Evolutionary conservation across 768 basidiomycete genomes (phyloP), one percentile per base, ranked within the genome.

Genomic region (Agaricus blazei): DNA sequence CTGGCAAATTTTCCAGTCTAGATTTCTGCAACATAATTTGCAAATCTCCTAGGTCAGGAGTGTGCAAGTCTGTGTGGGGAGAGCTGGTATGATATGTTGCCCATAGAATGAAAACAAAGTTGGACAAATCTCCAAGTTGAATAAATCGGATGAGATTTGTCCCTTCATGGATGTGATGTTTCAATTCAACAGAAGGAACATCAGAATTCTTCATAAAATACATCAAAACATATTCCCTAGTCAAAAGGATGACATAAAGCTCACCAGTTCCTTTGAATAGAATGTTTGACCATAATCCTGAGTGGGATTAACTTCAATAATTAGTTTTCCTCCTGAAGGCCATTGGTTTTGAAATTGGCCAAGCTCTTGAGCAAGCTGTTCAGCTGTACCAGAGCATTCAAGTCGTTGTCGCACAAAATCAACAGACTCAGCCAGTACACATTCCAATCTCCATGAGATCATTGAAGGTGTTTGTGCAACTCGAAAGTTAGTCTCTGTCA

Each of bases 61-160:
- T 29, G 28, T 11, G 42, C 48, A 49, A 37, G 14, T 8, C 34
- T 34, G 14, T 40, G 31, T 2, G 34, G 12, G 2, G 24, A 42
- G 14, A 37, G 23, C 31, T 31, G n/a, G 12, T 44, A 19, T 2
- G 6, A 41, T 41, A 60, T 59, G n/a, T 69, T 4, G 76, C 77
- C 52, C 68, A 68, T 55, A 82, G 71, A 23, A 77, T 64, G 59
- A 83, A 82, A 2, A 73, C 66, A 54, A 65, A 73, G 28, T 74
- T 65, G 15, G 71, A 65, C 60, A 80, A 65, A 48, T 63, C 63
- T 5, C 70, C 70, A 14, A 84, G 65, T 34, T 82, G 81, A 42
- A 83, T 76, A 52, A 83, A 72, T 37, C 75, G 72, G 51, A 84
- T 64, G 4, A 69, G 63, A 63, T 84, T 84, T 38, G 58, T 64